phyloP scores from a whole-genome alignment of 345 rosid genomes.

The Sonneratia caseolaris region DNA sequence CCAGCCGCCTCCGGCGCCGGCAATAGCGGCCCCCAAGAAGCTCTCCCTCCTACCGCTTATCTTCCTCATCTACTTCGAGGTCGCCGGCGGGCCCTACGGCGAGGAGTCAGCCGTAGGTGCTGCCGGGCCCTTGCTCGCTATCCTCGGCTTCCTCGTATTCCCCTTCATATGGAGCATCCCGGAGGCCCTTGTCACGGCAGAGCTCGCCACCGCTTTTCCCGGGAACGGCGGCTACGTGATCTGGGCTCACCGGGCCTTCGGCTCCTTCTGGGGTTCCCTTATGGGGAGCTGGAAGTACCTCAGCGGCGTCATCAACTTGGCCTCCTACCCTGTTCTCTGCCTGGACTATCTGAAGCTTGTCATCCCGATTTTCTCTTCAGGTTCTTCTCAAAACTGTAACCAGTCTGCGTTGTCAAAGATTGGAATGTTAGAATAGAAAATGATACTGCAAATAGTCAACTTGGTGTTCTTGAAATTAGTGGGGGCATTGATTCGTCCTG shows the following conservation, averaged over 20 bases:
- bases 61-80: constrained; percentile 60
- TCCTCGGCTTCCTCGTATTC: constrained; percentile 52
- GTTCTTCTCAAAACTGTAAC: constrained; percentile 18
- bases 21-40: constrained; percentile 20
- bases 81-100: constrained; percentile 58
- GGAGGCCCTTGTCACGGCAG: constrained; percentile 69
- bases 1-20: not conserved
- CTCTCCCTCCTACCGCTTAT: constrained; percentile 49
- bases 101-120: constrained; percentile 53
- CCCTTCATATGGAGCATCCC: constrained; percentile 69
- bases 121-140: constrained; percentile 45
- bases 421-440: not conserved
- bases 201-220: constrained; percentile 59
- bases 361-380: constrained; percentile 26
- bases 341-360: constrained; percentile 36
- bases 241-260: constrained; percentile 55
- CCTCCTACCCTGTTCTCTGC: constrained; percentile 44
- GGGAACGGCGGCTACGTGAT: constrained; percentile 61
- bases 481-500: not conserved
- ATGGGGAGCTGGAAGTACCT: constrained; percentile 56
- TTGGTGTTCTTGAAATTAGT: not conserved
- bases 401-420: not conserved
- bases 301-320: constrained; percentile 47
- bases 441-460: not conserved
- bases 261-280: constrained; percentile 47